Evolutionary conservation across 345 rosid species (phyloP).

Genomic region (Arabis alpina): DNA sequence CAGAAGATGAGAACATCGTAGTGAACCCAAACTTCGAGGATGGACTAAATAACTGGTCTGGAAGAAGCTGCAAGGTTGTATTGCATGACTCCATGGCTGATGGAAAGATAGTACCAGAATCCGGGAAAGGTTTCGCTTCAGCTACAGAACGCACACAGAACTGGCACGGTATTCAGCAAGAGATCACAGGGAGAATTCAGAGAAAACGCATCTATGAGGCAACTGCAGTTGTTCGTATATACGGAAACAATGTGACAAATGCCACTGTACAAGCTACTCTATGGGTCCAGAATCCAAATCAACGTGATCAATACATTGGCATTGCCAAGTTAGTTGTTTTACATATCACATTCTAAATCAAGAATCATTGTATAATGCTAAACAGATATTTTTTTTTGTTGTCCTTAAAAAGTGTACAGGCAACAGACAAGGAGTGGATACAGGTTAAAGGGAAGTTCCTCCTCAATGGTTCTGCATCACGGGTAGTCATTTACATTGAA

Average conservation of each 20-base stretch:
- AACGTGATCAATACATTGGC: slow-evolving; percentile 73
- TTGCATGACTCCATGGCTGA: slow-evolving; percentile 77
- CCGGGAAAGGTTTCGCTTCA: slow-evolving; percentile 71
- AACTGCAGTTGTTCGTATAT: slow-evolving; percentile 70
- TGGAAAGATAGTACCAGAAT: slow-evolving; percentile 69
- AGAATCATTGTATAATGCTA: slow-evolving; percentile 63
- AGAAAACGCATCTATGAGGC: slow-evolving; percentile 73
- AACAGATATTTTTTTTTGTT: slow-evolving; percentile 45
- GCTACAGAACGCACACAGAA: slow-evolving; percentile 76
- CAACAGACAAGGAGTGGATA: slow-evolving; percentile 81
- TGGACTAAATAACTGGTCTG: slow-evolving; percentile 83
- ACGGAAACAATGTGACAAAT: slow-evolving; percentile 57
- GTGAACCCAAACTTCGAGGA: slow-evolving; percentile 78
- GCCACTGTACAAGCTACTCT: slow-evolving; percentile 68
- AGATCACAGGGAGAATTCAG: slow-evolving; percentile 68
- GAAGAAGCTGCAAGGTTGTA: slow-evolving; percentile 76
- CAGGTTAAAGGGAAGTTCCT: slow-evolving; percentile 84
- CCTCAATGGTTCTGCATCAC: slow-evolving; percentile 71
- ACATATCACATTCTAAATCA: not conserved
- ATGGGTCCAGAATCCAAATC: slow-evolving; percentile 74
- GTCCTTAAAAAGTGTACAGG: slow-evolving; percentile 61
- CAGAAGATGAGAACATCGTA: slow-evolving; percentile 63
- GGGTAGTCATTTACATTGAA: slow-evolving; percentile 75
- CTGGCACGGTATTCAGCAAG: slow-evolving; percentile 95
- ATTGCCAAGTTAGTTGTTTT: slow-evolving; percentile 61